These are phyloP conservation scores for Buxus sempervirens DNA, from an alignment of 164 flowering plant genomes.

Conservation along the genomic window DNA sequence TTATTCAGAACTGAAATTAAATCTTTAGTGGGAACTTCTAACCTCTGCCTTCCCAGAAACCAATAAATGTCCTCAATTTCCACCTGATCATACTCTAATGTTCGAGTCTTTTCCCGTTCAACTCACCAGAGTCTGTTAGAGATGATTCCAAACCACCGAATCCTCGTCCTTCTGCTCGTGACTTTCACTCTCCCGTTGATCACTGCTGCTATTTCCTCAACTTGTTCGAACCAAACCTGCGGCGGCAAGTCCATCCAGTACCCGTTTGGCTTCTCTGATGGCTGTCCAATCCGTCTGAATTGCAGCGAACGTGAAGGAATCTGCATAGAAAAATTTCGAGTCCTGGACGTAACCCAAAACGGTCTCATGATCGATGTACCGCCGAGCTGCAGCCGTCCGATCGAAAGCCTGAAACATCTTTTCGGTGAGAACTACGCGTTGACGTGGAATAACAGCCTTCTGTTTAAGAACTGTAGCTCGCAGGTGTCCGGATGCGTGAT, in stretches of 20 bases:
- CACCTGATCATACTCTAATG: background rate
- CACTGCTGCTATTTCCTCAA: constrained; percentile 8
- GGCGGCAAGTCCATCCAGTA: constrained; percentile 27
- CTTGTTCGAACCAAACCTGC: constrained; percentile 31
- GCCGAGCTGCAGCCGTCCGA: constrained; percentile 50
- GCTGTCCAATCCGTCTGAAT: constrained; percentile 55
- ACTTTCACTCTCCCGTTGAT: constrained; percentile 1
- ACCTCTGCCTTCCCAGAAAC: no score
- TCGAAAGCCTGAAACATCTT: constrained; percentile 22
- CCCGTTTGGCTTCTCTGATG: constrained; percentile 79
- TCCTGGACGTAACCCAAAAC: constrained; percentile 32
- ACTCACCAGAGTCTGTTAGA: background rate
- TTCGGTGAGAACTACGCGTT: constrained; percentile 47
- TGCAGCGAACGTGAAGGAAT: constrained; percentile 32
- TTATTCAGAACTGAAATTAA: no score
- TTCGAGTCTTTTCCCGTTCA: background rate
- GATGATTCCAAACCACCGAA: background rate
- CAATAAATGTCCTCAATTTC: background rate
- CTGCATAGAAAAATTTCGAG: constrained; percentile 33
- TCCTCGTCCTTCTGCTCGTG: constrained; percentile 4
- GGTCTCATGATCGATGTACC: constrained; percentile 35
- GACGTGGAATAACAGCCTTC: constrained; percentile 48
- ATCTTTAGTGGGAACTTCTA: no score
- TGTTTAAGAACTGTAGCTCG: constrained; percentile 45
- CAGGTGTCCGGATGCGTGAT: constrained; percentile 25